Evolutionary conservation across 768 basidiomycete species (phyloP).

Genomic region (Leccinum rimulosum): DNA sequence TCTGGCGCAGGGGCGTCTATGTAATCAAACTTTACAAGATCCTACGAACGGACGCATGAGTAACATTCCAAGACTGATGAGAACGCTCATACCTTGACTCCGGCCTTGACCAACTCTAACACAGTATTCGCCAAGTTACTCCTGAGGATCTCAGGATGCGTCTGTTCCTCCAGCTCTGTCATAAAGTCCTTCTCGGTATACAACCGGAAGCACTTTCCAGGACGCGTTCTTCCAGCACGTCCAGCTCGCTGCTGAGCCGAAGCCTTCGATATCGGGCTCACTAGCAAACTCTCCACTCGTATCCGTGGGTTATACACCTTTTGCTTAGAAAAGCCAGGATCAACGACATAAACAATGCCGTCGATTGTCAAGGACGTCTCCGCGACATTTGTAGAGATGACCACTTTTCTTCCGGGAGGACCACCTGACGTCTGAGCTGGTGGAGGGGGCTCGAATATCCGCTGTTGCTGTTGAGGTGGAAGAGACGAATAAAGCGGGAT

Average conservation of each 20-base stretch:
- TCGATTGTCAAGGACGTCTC: conserved; percentile 98
- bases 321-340: conserved; percentile 97
- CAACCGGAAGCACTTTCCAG: conserved; percentile 95
- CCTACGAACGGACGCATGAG: conserved; percentile 32
- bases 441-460: conserved; percentile 89
- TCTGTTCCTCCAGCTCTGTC: conserved; percentile 94
- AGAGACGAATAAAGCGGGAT: conserved; percentile 95
- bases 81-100: conserved; percentile 61
- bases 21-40: conserved; percentile 85
- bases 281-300: conserved; percentile 89
- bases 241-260: conserved; percentile 95
- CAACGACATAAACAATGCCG: conserved; percentile 99
- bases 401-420: conserved; percentile 88
- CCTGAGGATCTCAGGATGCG: conserved; percentile 92
- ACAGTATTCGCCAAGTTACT: conserved; percentile 94
- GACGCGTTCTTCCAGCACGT: conserved; percentile 92
- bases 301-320: conserved; percentile 98
- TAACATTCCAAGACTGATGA: neutral
- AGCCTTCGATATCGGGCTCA: conserved; percentile 95
- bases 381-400: conserved; percentile 95
- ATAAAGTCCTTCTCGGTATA: conserved; percentile 99
- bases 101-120: conserved; percentile 90
- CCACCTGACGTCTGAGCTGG: conserved; percentile 55
- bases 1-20: conserved; percentile 94
- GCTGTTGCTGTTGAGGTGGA: conserved; percentile 91